Base-by-base conservation (phyloP, 306 rosid species). In the Malus sieversii region DNA sequence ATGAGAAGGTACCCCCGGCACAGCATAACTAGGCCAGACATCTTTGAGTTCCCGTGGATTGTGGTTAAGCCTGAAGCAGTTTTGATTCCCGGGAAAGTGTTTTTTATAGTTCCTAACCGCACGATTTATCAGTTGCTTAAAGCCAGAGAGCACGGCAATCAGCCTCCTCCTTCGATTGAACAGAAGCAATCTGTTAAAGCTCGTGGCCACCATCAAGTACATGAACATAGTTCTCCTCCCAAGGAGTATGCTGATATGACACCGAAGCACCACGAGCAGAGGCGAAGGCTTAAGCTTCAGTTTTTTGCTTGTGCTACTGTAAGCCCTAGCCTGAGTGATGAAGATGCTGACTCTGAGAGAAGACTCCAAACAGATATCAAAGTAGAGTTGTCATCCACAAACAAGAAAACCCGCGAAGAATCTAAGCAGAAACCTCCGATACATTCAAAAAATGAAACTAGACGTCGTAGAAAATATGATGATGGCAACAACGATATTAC, bases 41-140 rank as follows among this genome's bases (percentile, higher is more conserved):
- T 92, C 10, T 90, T 92, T 59, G 76, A 85, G 75, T 79, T 29
- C 22, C 94, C 97, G 11, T 90, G 92, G 93, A 83, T 92, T 81
- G 91, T 88, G 68, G 82, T 92, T 4, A 92, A 86, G 48, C 84
- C 90, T 4, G 93, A 86, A 18, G 85, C 92, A 19, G 16, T 87
- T 83, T 78, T 90, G 71, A 73, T 80, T 30, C 87, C 87, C 10
- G 92, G 97, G 30, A 75, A 71, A 74, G 92, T 88, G 15, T 92
- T 84, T 68, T 80, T 84, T 65, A 80, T 88, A 63, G 91, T 87
- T 82, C 97, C 96, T 5, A 52, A 86, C 68, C 82, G 19, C 20
- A 92, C 89, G 18, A 63, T 92, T 80, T 82, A 84, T 78, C 11
- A 80, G 71, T 77, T 92, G 79, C 61, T 80, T 60, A 92, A 90